Conservation (phyloP, 177 flowering plant species). For the Vitis hybrid region DNA sequence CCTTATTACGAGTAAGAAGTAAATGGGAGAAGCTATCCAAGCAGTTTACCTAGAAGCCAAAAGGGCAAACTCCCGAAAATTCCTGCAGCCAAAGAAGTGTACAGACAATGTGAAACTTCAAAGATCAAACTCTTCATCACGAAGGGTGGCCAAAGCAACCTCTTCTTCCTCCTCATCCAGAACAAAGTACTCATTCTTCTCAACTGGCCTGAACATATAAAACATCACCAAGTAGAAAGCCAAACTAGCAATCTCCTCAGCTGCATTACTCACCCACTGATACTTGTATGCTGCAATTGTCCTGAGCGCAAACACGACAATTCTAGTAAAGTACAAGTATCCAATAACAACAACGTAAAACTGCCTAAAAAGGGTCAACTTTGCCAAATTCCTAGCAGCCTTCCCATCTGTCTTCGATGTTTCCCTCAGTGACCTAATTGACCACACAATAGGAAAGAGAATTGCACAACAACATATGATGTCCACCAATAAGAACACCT, state of each 20-base stretch:
- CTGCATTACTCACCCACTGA: slow-evolving; percentile 86
- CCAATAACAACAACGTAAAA: slow-evolving; percentile 90
- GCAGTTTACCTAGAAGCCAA: neutral
- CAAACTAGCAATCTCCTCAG: slow-evolving; percentile 83
- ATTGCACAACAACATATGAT: slow-evolving; percentile 87
- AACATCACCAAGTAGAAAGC: slow-evolving; percentile 77
- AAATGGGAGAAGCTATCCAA: slow-evolving; percentile 2
- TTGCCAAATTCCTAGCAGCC: slow-evolving; percentile 88
- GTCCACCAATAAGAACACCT: slow-evolving; percentile 84
- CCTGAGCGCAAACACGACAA: slow-evolving; percentile 84
- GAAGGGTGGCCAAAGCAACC: slow-evolving; percentile 74
- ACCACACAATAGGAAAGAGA: slow-evolving; percentile 95
- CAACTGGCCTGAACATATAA: slow-evolving; percentile 87
- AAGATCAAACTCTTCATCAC: slow-evolving; percentile 93
- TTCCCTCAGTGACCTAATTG: slow-evolving; percentile 80
- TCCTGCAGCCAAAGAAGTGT: neutral
- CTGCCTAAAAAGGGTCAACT: slow-evolving; percentile 80
- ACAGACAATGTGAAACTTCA: slow-evolving; percentile 21
- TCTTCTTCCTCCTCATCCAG: slow-evolving; percentile 93
- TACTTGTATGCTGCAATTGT: slow-evolving; percentile 85
- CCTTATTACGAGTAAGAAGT: neutral
- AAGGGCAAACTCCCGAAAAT: neutral
- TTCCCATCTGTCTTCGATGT: slow-evolving; percentile 94
- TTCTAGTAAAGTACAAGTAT: slow-evolving; percentile 87
- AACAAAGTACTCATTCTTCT: slow-evolving; percentile 84